Evolutionary conservation across 2,329 filamentous ascomycete genomes (phyloP).

Genomic region (Calonectria naviculata): DNA sequence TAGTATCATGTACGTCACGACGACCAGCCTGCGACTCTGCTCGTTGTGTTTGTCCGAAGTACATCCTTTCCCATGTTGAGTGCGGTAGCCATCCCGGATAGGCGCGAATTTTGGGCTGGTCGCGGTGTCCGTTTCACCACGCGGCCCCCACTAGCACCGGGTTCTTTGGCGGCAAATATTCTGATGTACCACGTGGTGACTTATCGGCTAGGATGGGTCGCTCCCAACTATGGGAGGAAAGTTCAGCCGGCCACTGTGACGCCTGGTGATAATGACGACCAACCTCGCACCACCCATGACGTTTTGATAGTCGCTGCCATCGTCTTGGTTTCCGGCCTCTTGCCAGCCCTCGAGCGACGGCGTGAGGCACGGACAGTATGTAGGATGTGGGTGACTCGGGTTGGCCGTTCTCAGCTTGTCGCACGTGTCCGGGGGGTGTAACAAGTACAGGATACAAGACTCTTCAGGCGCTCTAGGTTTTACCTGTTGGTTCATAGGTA

Average conservation of each 20-base stretch:
- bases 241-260: constrained; percentile 26
- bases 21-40: constrained; percentile 21
- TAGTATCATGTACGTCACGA: constrained; percentile 36
- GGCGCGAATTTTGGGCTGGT: constrained; percentile 28
- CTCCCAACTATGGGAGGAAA: constrained; percentile 22
- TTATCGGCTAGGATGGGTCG: constrained; percentile 22
- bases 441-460: constrained; percentile 25
- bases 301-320: constrained; percentile 9
- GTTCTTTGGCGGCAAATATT: constrained; percentile 25
- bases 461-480: constrained; percentile 10
- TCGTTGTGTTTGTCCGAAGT: constrained; percentile 20
- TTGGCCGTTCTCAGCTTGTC: constrained; percentile 15
- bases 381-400: constrained; percentile 12
- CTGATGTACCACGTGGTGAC: constrained; percentile 34
- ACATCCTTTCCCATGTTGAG: constrained; percentile 31
- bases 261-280: constrained; percentile 25
- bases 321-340: background rate
- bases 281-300: constrained; percentile 21
- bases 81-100: constrained; percentile 38
- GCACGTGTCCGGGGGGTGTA: constrained; percentile 2
- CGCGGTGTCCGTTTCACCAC: constrained; percentile 37
- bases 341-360: background rate
- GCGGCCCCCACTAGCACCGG: constrained; percentile 37
- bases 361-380: constrained; percentile 10
- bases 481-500: constrained; percentile 17